phyloP scores from a whole-genome alignment of 805 yeast species.

The Kluyveromyces starmeri region DNA sequence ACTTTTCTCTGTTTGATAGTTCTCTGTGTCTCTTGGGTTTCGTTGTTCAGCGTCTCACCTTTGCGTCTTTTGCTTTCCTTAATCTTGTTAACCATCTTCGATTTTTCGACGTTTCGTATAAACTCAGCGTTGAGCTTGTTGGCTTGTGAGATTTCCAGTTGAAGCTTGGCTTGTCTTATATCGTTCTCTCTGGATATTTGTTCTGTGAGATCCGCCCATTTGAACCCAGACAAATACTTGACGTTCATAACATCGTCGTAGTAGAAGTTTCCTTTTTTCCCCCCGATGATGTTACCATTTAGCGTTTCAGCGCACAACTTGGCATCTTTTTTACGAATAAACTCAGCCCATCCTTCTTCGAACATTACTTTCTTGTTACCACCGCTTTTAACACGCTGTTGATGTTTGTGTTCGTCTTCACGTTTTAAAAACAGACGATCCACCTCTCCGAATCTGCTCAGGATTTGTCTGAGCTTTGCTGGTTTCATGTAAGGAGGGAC shows the following conservation, averaged over 20 bases:
- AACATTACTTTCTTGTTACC: constrained; percentile 85
- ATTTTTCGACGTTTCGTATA: constrained; percentile 73
- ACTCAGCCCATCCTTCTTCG: constrained; percentile 97
- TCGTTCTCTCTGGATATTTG: constrained; percentile 89
- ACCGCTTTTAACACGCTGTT: constrained; percentile 68
- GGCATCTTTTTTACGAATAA: constrained; percentile 73
- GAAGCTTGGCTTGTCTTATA: constrained; percentile 75
- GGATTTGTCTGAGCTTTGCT: constrained; percentile 71
- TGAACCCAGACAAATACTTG: constrained; percentile 83
- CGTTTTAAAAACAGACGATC: constrained; percentile 82
- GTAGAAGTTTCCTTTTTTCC: constrained; percentile 82
- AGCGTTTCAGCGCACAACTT: constrained; percentile 78
- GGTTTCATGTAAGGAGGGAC: constrained; percentile 98
- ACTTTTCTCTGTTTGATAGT: constrained; percentile 65
- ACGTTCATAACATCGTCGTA: constrained; percentile 91
- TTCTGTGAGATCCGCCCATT: constrained; percentile 91
- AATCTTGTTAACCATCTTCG: constrained; percentile 70
- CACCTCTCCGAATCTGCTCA: constrained; percentile 76
- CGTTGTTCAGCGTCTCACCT: constrained; percentile 19
- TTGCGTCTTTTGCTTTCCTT: constrained; percentile 27
- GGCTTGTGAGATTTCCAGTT: constrained; percentile 84
- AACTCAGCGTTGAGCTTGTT: constrained; percentile 78
- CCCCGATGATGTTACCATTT: constrained; percentile 86
- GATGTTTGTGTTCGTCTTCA: constrained; percentile 60
- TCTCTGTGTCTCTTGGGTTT: constrained; percentile 33